phyloP scores from a whole-genome alignment of 1,284 basidiomycete genomes.

The Coniophora puteana region DNA sequence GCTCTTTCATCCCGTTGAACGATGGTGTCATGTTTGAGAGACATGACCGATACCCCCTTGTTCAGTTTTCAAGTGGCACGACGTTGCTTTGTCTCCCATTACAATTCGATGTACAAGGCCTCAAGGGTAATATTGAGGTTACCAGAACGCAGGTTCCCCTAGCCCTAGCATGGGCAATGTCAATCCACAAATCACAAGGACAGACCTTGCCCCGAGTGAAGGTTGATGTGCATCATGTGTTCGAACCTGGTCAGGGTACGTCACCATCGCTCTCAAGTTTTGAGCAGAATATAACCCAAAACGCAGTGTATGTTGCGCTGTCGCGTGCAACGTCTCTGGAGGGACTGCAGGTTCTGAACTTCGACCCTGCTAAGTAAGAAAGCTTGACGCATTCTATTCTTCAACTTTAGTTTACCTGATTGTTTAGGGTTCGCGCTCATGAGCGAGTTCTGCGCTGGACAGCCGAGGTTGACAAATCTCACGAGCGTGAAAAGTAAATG shows the following conservation, averaged over 20 bases:
- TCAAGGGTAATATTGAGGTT: constrained; percentile 48
- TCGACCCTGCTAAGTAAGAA: constrained; percentile 67
- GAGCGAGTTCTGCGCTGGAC: constrained; percentile 31
- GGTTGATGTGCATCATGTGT: constrained; percentile 62
- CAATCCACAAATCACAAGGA: constrained; percentile 86
- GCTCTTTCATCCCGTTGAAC: no score
- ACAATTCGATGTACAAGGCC: constrained; percentile 51
- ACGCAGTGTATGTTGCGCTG: constrained; percentile 85
- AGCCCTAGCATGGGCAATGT: constrained; percentile 79
- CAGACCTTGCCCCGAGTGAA: constrained; percentile 78
- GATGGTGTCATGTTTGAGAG: constrained; percentile 25
- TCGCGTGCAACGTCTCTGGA: constrained; percentile 88
- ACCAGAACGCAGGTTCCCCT: constrained; percentile 60
- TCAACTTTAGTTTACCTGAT: no score
- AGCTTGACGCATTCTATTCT: neutral
- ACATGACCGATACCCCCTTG: constrained; percentile 48
- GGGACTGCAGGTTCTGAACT: constrained; percentile 82
- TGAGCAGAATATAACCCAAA: constrained; percentile 1
- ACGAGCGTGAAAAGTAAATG: constrained; percentile 22
- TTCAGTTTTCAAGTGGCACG: constrained; percentile 44
- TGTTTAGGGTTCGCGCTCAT: constrained; percentile 54
- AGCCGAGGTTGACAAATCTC: constrained; percentile 5
- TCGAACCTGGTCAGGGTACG: constrained; percentile 80
- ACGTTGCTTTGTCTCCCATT: constrained; percentile 44
- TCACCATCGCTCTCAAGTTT: constrained; percentile 1